phyloP scores from a whole-genome alignment of 1,284 basidiomycete genomes.

The Xerocomus minutiporus region DNA sequence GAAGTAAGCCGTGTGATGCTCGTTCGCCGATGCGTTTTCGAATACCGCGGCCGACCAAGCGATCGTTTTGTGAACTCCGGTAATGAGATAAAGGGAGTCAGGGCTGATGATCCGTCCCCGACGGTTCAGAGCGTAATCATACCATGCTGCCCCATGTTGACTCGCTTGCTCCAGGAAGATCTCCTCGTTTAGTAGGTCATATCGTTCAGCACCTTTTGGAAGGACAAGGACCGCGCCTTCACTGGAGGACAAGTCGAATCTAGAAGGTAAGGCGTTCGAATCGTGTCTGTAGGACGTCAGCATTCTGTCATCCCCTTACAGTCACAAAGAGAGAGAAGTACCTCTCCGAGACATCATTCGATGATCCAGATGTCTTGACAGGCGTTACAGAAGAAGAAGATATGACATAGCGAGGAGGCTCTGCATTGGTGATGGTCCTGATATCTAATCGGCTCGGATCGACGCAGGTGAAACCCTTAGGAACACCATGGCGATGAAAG shows the following conservation, averaged over 20 bases:
- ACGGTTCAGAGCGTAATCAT: slow-evolving; percentile 7
- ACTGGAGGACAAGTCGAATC: slow-evolving; percentile 1
- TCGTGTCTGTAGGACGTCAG: not conserved
- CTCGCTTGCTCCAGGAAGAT: slow-evolving; percentile 7
- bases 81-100: slow-evolving; percentile 16
- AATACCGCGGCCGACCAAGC: slow-evolving; percentile 14
- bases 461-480: slow-evolving; percentile 8
- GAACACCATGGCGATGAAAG: slow-evolving; percentile 15
- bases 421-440: slow-evolving; percentile 1
- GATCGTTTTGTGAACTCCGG: slow-evolving; percentile 10
- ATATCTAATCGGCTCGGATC: slow-evolving; percentile 1
- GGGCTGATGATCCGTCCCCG: slow-evolving; percentile 1
- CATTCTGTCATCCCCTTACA: not conserved
- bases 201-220: slow-evolving; percentile 12
- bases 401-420: slow-evolving; percentile 2
- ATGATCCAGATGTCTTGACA: not conserved
- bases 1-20: not conserved
- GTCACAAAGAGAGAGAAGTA: not conserved
- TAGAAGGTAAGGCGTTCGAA: not conserved
- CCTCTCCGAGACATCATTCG: not conserved
- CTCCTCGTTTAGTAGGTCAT: slow-evolving; percentile 4
- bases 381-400: slow-evolving; percentile 1
- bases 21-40: not conserved
- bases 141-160: slow-evolving; percentile 9
- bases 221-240: slow-evolving; percentile 15